These are phyloP conservation scores for Rhytidhysteron rufulum DNA, from an alignment of 2,329 filamentous ascomycete genomes.

Conservation along the genomic window DNA sequence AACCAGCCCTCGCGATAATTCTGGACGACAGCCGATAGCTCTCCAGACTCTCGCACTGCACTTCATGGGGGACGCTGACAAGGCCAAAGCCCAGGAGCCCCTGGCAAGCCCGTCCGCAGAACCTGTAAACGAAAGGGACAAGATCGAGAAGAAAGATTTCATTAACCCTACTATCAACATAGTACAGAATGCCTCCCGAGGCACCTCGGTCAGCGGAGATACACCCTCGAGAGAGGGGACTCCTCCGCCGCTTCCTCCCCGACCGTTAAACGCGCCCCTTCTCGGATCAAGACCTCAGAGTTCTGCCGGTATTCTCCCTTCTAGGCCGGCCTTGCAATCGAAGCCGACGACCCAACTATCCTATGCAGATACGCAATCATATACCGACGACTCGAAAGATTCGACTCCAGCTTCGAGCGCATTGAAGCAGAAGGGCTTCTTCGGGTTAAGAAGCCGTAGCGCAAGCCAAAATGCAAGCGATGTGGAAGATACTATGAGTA, in stretches of 20 bases:
- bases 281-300: conserved; percentile 35
- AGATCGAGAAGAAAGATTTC: conserved; percentile 26
- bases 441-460: conserved; percentile 37
- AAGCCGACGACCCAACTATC: conserved; percentile 83
- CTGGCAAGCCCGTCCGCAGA: not conserved
- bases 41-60: not conserved
- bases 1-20: not conserved
- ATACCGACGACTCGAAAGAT: conserved; percentile 51
- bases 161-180: conserved; percentile 30
- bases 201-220: conserved; percentile 18
- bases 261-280: conserved; percentile 38
- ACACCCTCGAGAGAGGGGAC: conserved; percentile 41
- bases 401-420: conserved; percentile 22
- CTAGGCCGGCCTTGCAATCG: conserved; percentile 46
- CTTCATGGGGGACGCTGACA: not conserved
- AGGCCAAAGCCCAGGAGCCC: not conserved
- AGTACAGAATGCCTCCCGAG: conserved; percentile 23
- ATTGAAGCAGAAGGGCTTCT: conserved; percentile 38
- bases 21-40: not conserved
- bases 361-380: conserved; percentile 71
- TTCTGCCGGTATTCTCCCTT: conserved; percentile 39
- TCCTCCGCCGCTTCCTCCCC: conserved; percentile 56
- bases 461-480: conserved; percentile 50
- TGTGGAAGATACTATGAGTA: conserved; percentile 60
- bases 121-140: conserved; percentile 7